Evolutionary conservation across 768 basidiomycete genomes (phyloP).

Genomic region (Boletus vinaceobasis): DNA sequence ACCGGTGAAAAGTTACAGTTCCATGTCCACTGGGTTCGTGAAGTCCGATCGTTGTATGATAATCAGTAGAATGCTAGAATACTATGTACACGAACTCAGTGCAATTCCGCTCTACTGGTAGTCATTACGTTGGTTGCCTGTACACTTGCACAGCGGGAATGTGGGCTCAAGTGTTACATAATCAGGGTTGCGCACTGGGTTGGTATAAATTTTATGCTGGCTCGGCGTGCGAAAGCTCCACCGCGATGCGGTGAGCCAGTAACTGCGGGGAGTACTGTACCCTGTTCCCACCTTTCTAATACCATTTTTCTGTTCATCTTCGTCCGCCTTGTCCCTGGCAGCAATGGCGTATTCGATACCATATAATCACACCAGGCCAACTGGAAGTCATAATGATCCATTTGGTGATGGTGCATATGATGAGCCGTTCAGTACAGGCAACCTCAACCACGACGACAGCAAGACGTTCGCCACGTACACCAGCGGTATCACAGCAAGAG

Average conservation of each 20-base stretch:
- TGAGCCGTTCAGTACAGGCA: slow-evolving; percentile 19
- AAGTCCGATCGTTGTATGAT: not conserved
- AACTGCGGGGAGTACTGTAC: not conserved
- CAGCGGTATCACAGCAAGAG: slow-evolving; percentile 18
- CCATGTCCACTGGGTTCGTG: not conserved
- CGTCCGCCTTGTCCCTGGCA: slow-evolving; percentile 21
- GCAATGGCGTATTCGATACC: slow-evolving; percentile 23
- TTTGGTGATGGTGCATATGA: slow-evolving; percentile 25
- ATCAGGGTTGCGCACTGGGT: no score
- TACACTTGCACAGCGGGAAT: no score
- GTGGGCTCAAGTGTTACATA: no score
- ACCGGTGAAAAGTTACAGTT: not conserved
- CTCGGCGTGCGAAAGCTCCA: slow-evolving; percentile 21
- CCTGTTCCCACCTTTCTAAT: not conserved
- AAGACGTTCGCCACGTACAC: slow-evolving; percentile 19
- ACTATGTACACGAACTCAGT: no score
- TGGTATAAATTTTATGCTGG: not conserved
- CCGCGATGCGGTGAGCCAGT: not conserved
- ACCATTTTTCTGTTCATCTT: not conserved
- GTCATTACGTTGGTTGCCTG: not conserved
- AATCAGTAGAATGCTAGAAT: not conserved
- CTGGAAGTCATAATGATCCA: slow-evolving; percentile 20
- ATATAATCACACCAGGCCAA: slow-evolving; percentile 8
- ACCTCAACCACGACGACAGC: slow-evolving; percentile 15
- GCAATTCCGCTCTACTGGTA: no score